phyloP scores from a whole-genome alignment of 2,329 filamentous ascomycete species.

The Colletotrichum sp. region DNA sequence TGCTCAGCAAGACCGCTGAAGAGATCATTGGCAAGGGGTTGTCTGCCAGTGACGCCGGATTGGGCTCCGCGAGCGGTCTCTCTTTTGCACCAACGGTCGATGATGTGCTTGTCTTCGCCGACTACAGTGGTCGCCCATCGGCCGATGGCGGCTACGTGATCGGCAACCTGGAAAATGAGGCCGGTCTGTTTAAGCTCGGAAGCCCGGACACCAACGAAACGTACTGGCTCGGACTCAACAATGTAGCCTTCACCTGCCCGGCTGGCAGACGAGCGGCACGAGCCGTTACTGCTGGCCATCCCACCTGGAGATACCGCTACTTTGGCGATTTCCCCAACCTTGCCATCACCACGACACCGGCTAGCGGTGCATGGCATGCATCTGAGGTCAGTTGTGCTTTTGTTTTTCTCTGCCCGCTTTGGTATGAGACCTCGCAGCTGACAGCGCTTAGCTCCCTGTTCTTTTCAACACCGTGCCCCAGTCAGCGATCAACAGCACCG shows the following conservation, averaged over 20 bases:
- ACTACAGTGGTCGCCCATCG: slow-evolving; percentile 7
- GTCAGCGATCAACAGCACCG: slow-evolving; percentile 22
- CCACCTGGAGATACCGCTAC: slow-evolving; percentile 42
- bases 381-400: slow-evolving; percentile 26
- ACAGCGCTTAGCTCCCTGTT: slow-evolving; percentile 24
- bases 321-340: slow-evolving; percentile 39
- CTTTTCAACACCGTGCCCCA: slow-evolving; percentile 33
- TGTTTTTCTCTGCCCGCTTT: not conserved
- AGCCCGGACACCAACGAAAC: slow-evolving; percentile 23
- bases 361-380: slow-evolving; percentile 36
- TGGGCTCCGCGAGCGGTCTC: not conserved
- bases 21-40: not conserved
- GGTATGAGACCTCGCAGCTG: not conserved
- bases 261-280: slow-evolving; percentile 26
- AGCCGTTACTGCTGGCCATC: slow-evolving; percentile 25
- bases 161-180: slow-evolving; percentile 37
- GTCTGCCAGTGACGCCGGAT: not conserved
- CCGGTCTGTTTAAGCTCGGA: slow-evolving; percentile 28
- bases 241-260: slow-evolving; percentile 36
- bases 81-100: slow-evolving; percentile 7
- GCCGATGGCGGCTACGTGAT: slow-evolving; percentile 22
- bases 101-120: slow-evolving; percentile 1
- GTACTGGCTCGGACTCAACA: slow-evolving; percentile 30
- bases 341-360: slow-evolving; percentile 26
- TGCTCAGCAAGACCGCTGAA: slow-evolving; percentile 1